These are phyloP conservation scores for Lichtheimia ornata DNA, from an alignment of 371 early-diverging fungal genomes.

Conservation along the genomic window DNA sequence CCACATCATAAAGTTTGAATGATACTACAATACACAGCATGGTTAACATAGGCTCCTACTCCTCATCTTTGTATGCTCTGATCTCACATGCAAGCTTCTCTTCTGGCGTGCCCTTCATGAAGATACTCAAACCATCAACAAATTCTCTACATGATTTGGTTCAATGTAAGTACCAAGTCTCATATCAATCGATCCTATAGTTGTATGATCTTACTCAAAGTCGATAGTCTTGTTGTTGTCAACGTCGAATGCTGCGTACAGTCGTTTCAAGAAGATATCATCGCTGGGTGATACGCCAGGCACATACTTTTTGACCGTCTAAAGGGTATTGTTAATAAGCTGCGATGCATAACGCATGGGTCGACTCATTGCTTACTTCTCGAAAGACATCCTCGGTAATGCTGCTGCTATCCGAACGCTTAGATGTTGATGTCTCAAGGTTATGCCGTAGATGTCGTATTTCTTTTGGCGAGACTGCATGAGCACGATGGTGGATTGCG, in stretches of 20 bases:
- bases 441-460: slow-evolving; percentile 66
- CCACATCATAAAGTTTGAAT: slow-evolving; percentile 81
- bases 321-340: background rate
- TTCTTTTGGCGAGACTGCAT: slow-evolving; percentile 66
- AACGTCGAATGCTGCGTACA: slow-evolving; percentile 82
- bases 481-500: too few species aligned
- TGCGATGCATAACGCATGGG: background rate
- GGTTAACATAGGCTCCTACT: too few species aligned
- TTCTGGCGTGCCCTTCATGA: slow-evolving; percentile 80
- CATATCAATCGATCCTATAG: too few species aligned
- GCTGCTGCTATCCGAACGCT: slow-evolving; percentile 42
- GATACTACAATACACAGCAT: slow-evolving; percentile 55
- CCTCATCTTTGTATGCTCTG: background rate
- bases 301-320: slow-evolving; percentile 47
- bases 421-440: slow-evolving; percentile 58
- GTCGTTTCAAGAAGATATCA: slow-evolving; percentile 74
- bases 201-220: slow-evolving; percentile 40
- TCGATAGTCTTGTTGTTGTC: slow-evolving; percentile 72
- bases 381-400: slow-evolving; percentile 77
- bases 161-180: too few species aligned
- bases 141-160: slow-evolving; percentile 53
- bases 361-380: slow-evolving; percentile 37
- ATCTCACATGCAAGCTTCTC: slow-evolving; percentile 77
- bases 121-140: slow-evolving; percentile 75
- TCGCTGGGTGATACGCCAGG: slow-evolving; percentile 62